phyloP scores from a whole-genome alignment of 768 basidiomycete genomes.

The Trametes cubensis region DNA sequence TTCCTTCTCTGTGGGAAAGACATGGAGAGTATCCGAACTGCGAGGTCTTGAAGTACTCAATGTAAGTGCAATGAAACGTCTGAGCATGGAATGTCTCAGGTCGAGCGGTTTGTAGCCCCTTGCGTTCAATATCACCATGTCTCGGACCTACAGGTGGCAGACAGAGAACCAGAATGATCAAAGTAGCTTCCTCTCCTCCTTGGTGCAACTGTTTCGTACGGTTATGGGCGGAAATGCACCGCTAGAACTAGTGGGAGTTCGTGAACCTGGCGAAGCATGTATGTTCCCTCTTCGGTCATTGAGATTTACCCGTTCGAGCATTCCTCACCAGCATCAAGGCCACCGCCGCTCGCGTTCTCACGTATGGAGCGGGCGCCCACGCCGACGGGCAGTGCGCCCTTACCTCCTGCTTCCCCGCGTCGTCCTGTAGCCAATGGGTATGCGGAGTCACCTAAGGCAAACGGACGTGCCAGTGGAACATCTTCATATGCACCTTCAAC shows the following conservation, averaged over 20 bases:
- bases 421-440: slow-evolving; percentile 26
- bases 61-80: slow-evolving; percentile 48
- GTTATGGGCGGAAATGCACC: slow-evolving; percentile 41
- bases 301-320: slow-evolving; percentile 12
- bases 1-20: slow-evolving; percentile 95
- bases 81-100: background rate
- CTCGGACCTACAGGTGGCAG: slow-evolving; percentile 90
- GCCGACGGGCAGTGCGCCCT: slow-evolving; percentile 29
- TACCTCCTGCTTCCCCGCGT: slow-evolving; percentile 29
- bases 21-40: slow-evolving; percentile 87
- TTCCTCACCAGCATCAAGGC: slow-evolving; percentile 26
- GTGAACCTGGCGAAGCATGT: slow-evolving; percentile 42
- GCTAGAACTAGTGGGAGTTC: slow-evolving; percentile 62
- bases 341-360: slow-evolving; percentile 21
- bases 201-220: slow-evolving; percentile 61
- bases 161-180: slow-evolving; percentile 80
- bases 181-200: slow-evolving; percentile 63
- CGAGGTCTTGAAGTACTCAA: slow-evolving; percentile 73
- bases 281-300: slow-evolving; percentile 4
- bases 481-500: slow-evolving; percentile 16
- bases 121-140: slow-evolving; percentile 80
- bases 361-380: slow-evolving; percentile 36
- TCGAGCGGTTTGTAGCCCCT: slow-evolving; percentile 47
- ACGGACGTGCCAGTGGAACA: slow-evolving; percentile 13
- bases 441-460: slow-evolving; percentile 15